Evolutionary conservation across 257 asterid species (phyloP), one percentile per base, ranked within the genome.

Genomic region (Verbena officinalis): DNA sequence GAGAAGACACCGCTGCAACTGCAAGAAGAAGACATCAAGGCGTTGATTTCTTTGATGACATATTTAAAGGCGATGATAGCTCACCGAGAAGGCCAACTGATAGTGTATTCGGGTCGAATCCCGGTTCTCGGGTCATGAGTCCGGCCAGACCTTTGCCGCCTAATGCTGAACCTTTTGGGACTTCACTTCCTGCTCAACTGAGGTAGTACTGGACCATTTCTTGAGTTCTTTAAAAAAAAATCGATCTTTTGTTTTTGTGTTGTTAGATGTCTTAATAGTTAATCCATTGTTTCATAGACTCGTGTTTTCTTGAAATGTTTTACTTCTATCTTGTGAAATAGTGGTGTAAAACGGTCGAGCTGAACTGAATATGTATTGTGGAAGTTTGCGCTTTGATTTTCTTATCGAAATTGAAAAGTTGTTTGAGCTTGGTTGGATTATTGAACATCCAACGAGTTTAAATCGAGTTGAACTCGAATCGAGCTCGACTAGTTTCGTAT

Each of bases 11-110:
- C 84, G 71, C 14, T 30, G 65, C 58, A 24, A 79, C 14, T 30
- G 65, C 58, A 24, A 79, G 93, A 44, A 77, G 86, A 46, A 39
- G 87, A 52, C 49, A 83, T 33, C 73, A 59, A 27, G 79, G 84
- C 2, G 80, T 58, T 40, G 87, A 81, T 70, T 93, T 93, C 80
- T 93, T 70, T 50, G 86, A 77, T 20, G 98, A 93, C 73, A 93
- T 90, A 68, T 93, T 90, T 65, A 74, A 67, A 69, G 87, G 81
- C n/a, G 85, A 77, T 17, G 84, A 80, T 15, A 17, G 60, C 31
- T 88, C 94, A 11, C 90, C 89, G 0, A 73, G 82, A 70, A 69
- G 76, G 71, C n/a, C n/a, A n/a, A 65, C 68, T 39, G 80, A 71
- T 30, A 17, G 20, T 21, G n/a, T 53, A 14, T 59, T 70, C 22